Evolutionary conservation across 495 filamentous ascomycete genomes (phyloP).

Genomic region (Penicillium odoratum): DNA sequence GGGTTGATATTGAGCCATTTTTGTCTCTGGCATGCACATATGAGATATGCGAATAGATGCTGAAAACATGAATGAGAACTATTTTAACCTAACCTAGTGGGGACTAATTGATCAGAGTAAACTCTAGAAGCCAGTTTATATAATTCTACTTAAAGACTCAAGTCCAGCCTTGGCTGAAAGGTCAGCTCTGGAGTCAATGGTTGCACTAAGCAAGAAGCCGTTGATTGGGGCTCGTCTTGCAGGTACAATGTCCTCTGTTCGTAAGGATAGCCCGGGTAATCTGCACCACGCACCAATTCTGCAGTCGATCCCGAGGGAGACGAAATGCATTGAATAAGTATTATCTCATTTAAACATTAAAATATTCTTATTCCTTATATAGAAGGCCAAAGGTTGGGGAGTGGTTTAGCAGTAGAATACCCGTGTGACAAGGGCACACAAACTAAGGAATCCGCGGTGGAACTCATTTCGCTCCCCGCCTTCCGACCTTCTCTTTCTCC

Average conservation of each 20-base stretch:
- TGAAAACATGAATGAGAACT: conserved; percentile 14
- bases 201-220: conserved; percentile 18
- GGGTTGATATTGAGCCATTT: conserved; percentile 13
- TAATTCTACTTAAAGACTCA: not conserved
- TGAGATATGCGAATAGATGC: conserved; percentile 14
- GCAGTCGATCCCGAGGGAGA: not conserved
- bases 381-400: not conserved
- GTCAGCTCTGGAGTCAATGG: not conserved
- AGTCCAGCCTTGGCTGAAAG: not conserved
- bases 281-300: not conserved
- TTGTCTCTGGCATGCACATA: conserved; percentile 36
- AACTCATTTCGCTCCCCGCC: conserved; percentile 28
- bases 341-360: not conserved
- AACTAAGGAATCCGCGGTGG: conserved; percentile 12
- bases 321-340: not conserved
- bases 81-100: not conserved
- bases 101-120: not conserved
- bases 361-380: not conserved
- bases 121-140: not conserved
- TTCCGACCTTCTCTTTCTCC: conserved; percentile 29
- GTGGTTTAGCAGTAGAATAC: not conserved
- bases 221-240: conserved; percentile 19
- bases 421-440: conserved; percentile 20
- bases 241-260: conserved; percentile 24
- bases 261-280: conserved; percentile 14